Evolutionary conservation across 2,329 filamentous ascomycete species (phyloP).

Genomic region (Shiraia bambusicola): DNA sequence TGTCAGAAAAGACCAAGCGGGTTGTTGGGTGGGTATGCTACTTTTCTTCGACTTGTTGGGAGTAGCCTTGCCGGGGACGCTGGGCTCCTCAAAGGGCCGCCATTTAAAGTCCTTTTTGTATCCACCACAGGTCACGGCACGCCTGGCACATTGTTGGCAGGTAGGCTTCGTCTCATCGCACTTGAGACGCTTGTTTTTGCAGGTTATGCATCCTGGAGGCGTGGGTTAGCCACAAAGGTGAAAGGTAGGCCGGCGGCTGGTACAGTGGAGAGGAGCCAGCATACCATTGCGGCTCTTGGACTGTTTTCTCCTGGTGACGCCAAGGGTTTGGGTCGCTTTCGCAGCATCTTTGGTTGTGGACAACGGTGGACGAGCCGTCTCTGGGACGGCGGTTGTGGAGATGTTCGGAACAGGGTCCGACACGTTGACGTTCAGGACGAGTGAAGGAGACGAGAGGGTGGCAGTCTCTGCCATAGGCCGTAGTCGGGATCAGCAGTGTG

Average conservation of each 20-base stretch:
- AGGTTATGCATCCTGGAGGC: slow-evolving; percentile 66
- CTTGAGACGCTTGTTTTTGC: slow-evolving; percentile 72
- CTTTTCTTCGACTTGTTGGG: slow-evolving; percentile 51
- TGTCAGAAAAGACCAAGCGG: slow-evolving; percentile 10
- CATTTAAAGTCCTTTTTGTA: slow-evolving; percentile 78
- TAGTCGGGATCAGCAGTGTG: slow-evolving; percentile 13
- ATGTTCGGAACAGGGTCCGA: slow-evolving; percentile 11
- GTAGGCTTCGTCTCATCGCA: slow-evolving; percentile 72
- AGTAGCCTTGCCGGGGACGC: slow-evolving; percentile 49
- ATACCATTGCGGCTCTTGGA: slow-evolving; percentile 75
- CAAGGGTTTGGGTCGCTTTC: slow-evolving; percentile 36
- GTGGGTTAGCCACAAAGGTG: slow-evolving; percentile 9
- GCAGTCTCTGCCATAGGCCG: slow-evolving; percentile 56
- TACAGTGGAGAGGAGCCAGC: slow-evolving; percentile 23
- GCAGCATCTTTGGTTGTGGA: slow-evolving; percentile 23
- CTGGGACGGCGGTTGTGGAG: slow-evolving; percentile 18
- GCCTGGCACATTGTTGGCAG: slow-evolving; percentile 66
- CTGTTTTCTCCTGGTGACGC: slow-evolving; percentile 64
- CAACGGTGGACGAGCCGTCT: slow-evolving; percentile 26
- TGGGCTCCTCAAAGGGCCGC: slow-evolving; percentile 68
- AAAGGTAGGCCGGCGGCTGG: slow-evolving; percentile 4
- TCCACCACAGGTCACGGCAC: slow-evolving; percentile 67
- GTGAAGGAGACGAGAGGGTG: slow-evolving; percentile 58
- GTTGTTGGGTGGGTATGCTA: slow-evolving; percentile 16
- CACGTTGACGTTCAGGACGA: slow-evolving; percentile 10